A percentile compares a stretch with the other conserved stretches of the same genome.
These are phyloP conservation scores for Capronia coronata DNA, from an alignment of 2,329 filamentous ascomycete genomes.

Conservation along the genomic window DNA sequence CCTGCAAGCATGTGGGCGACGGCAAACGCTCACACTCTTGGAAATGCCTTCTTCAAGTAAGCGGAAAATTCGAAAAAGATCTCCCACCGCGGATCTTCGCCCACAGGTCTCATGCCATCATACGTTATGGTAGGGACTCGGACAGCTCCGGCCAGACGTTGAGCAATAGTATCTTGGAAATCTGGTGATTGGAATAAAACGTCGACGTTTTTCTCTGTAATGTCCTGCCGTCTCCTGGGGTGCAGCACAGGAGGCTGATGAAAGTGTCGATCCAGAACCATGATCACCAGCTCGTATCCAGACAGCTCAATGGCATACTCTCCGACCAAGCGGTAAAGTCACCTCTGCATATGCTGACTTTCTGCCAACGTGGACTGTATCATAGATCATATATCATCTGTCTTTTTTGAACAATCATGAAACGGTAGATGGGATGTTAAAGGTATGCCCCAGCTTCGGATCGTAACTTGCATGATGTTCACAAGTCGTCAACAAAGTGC, in stretches of 20 bases:
- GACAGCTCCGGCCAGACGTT: conserved; percentile 42
- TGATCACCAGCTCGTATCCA: not conserved
- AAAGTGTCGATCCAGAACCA: conserved; percentile 17
- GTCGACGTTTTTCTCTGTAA: conserved; percentile 16
- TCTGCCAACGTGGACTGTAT: too few species aligned
- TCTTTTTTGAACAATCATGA: too few species aligned
- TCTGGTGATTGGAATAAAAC: conserved; percentile 15
- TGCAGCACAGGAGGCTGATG: conserved; percentile 19
- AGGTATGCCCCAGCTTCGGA: too few species aligned
- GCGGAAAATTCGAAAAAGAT: conserved; percentile 51
- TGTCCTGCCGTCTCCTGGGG: conserved; percentile 14
- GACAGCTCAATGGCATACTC: too few species aligned
- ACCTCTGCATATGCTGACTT: too few species aligned
- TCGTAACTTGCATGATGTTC: too few species aligned
- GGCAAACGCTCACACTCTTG: conserved; percentile 38
- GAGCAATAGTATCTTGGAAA: conserved; percentile 20
- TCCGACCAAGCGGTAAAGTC: too few species aligned
- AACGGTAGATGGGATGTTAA: too few species aligned
- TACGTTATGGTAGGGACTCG: conserved; percentile 51
- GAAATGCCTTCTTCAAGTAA: conserved; percentile 48
- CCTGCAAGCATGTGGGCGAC: not conserved
- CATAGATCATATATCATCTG: too few species aligned
- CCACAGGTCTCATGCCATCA: conserved; percentile 50
- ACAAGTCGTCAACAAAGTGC: too few species aligned
- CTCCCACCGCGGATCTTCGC: conserved; percentile 53